These are phyloP conservation scores for Bathelium albidoporum DNA, from an alignment of 495 filamentous ascomycete species.

Conservation along the genomic window DNA sequence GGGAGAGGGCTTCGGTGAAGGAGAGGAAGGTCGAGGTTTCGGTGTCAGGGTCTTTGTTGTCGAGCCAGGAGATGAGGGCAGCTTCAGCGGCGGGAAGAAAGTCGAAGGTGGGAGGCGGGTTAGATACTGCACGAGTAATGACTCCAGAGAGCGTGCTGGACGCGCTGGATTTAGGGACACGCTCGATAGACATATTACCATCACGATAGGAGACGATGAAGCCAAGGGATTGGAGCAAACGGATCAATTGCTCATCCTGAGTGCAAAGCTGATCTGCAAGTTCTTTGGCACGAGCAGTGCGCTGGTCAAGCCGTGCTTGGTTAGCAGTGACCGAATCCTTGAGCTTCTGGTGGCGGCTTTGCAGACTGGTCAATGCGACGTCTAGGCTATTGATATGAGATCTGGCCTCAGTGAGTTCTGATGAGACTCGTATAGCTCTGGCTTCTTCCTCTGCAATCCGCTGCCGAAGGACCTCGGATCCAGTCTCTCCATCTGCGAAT, in stretches of 20 bases:
- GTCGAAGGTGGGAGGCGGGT: conserved; percentile 25
- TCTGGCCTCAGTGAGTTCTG: conserved; percentile 55
- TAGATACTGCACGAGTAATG: conserved; percentile 35
- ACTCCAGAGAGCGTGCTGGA: conserved; percentile 41
- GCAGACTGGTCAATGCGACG: conserved; percentile 44
- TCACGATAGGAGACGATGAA: conserved; percentile 69
- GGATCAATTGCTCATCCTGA: conserved; percentile 64
- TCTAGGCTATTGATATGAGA: conserved; percentile 56
- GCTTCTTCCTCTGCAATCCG: conserved; percentile 59
- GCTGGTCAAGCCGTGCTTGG: conserved; percentile 45
- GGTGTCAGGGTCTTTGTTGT: conserved; percentile 50
- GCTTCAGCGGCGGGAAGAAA: conserved; percentile 35
- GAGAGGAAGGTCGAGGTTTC: conserved; percentile 61
- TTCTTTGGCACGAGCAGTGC: conserved; percentile 62
- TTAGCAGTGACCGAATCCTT: conserved; percentile 38
- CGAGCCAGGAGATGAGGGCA: conserved; percentile 67
- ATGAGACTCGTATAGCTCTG: conserved; percentile 48
- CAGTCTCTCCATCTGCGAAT: conserved; percentile 68
- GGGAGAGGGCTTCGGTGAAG: conserved; percentile 57
- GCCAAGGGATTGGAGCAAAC: conserved; percentile 74
- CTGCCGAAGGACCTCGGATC: conserved; percentile 63
- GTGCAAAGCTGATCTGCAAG: conserved; percentile 68
- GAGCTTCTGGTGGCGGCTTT: conserved; percentile 47
- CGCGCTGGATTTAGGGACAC: conserved; percentile 53
- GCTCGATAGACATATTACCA: conserved; percentile 60